Evolutionary conservation across 2,329 filamentous ascomycete species (phyloP).

Genomic region (Colletotrichum spinosum): DNA sequence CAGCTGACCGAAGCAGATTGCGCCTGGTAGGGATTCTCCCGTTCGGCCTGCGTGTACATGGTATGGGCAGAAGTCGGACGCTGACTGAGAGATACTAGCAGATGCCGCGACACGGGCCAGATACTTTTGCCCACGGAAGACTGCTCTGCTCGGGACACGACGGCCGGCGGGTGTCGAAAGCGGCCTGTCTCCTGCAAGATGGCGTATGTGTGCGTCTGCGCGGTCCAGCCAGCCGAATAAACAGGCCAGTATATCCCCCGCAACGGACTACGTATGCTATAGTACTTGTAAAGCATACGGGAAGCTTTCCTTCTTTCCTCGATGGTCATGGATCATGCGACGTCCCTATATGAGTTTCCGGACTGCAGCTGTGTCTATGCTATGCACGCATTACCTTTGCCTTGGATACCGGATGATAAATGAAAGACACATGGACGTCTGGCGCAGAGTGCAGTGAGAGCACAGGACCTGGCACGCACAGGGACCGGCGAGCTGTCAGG

Average conservation of each 20-base stretch:
- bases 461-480: slow-evolving; percentile 19
- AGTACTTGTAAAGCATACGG: background rate
- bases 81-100: slow-evolving; percentile 8
- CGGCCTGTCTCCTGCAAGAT: slow-evolving; percentile 29
- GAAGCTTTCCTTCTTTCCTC: slow-evolving; percentile 10
- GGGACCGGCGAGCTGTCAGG: slow-evolving; percentile 26
- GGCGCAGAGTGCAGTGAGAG: slow-evolving; percentile 22
- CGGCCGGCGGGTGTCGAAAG: slow-evolving; percentile 18
- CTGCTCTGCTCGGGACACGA: background rate
- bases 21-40: slow-evolving; percentile 6
- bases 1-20: slow-evolving; percentile 4
- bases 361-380: too few relatives aligned
- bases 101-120: slow-evolving; percentile 10
- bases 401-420: too few relatives aligned
- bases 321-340: too few relatives aligned
- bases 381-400: too few relatives aligned
- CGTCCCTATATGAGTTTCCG: too few relatives aligned
- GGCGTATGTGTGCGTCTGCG: slow-evolving; percentile 29
- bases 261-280: too few relatives aligned
- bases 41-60: background rate
- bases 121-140: slow-evolving; percentile 14
- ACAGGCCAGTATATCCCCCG: slow-evolving; percentile 6
- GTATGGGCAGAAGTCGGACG: background rate
- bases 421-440: slow-evolving; percentile 5
- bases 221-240: slow-evolving; percentile 12